Conservation (phyloP, 176 grass and related monocot species). For the Microstegium vimineum region DNA sequence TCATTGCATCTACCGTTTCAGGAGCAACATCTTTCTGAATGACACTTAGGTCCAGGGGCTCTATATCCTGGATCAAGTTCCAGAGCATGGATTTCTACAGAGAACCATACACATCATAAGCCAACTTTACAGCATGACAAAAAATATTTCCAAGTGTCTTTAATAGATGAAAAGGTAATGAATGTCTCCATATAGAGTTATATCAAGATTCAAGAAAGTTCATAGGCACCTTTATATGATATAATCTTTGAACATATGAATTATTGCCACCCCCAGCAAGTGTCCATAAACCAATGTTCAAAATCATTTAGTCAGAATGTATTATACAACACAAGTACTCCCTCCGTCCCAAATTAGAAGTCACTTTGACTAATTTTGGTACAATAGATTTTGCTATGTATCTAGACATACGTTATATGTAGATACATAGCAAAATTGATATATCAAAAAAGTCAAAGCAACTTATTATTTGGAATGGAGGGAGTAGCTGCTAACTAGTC, state of each 20-base stretch:
- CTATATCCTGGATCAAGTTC: constrained; percentile 95
- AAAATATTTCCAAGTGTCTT: neutral
- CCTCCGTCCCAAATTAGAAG: too few relatives aligned
- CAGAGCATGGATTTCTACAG: constrained; percentile 79
- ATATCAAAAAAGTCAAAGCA: too few relatives aligned
- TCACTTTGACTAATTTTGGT: too few relatives aligned
- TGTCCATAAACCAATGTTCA: neutral
- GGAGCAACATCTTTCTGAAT: constrained; percentile 90
- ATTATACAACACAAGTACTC: neutral
- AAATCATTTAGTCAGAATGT: neutral
- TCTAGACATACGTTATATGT: too few relatives aligned
- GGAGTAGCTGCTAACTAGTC: neutral
- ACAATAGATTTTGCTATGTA: too few relatives aligned
- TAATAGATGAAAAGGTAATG: neutral
- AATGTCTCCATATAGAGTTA: neutral
- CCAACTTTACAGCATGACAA: neutral
- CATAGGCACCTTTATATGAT: neutral
- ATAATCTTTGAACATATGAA: neutral
- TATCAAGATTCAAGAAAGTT: neutral
- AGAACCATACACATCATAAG: constrained; percentile 26
- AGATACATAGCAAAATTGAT: too few relatives aligned
- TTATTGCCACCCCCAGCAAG: neutral
- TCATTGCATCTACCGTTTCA: constrained; percentile 93
- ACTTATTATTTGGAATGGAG: too few relatives aligned
- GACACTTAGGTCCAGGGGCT: constrained; percentile 79